Conservation (phyloP, 2,329 filamentous ascomycete species). For the Sporothrix dimorphospora region DNA sequence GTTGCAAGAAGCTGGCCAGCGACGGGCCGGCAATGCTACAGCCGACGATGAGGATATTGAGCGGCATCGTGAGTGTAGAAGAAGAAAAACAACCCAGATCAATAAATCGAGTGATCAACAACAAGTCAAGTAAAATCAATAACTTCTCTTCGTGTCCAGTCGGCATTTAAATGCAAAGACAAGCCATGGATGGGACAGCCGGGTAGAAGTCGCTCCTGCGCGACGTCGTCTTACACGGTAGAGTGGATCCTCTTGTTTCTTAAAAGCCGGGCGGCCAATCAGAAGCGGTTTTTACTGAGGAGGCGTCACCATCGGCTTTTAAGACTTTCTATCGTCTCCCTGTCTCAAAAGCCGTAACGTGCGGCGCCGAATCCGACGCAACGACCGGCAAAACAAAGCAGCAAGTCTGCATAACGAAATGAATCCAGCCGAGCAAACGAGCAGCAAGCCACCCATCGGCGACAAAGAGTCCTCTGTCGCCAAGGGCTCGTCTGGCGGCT, state of each 20-base stretch:
- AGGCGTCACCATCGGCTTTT: not conserved
- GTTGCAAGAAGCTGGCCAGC: conserved; percentile 47
- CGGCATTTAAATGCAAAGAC: not conserved
- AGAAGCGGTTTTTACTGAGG: not conserved
- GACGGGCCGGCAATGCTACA: conserved; percentile 51
- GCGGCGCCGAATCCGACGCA: too few species aligned
- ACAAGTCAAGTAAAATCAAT: not conserved
- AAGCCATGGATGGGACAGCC: not conserved
- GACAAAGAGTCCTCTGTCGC: not conserved
- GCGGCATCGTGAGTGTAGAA: not conserved
- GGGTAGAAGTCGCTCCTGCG: not conserved
- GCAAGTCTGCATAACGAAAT: not conserved
- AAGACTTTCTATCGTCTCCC: not conserved
- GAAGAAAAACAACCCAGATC: too few species aligned
- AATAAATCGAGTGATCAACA: not conserved
- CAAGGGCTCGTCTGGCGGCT: too few species aligned
- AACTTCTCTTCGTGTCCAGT: not conserved
- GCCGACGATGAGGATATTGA: conserved; percentile 51
- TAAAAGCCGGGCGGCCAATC: conserved; percentile 1
- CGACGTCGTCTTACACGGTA: conserved; percentile 9
- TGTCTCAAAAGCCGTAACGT: not conserved
- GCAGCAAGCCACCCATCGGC: too few species aligned
- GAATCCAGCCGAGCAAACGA: not conserved
- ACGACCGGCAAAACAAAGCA: not conserved
- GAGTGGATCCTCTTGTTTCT: not conserved